These are phyloP conservation scores for Fusarium proliferatum DNA, from an alignment of 2,329 filamentous ascomycete species.

Conservation along the genomic window DNA sequence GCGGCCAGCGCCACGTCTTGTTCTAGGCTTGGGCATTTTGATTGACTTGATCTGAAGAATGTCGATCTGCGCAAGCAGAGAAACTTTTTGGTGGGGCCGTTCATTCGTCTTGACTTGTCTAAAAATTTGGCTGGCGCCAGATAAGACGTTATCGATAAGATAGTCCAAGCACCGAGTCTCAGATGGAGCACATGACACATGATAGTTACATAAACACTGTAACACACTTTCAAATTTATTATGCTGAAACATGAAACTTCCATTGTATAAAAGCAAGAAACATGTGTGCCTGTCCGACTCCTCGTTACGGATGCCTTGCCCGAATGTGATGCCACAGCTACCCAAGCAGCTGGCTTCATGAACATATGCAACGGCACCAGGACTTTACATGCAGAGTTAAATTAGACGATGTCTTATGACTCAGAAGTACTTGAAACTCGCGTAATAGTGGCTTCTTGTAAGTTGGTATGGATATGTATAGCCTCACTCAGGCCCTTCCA, in stretches of 20 bases:
- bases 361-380: neutral
- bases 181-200: neutral
- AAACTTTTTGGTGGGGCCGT: conserved; percentile 33
- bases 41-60: conserved; percentile 17
- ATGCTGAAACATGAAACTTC: neutral
- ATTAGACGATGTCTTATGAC: neutral
- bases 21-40: conserved; percentile 58
- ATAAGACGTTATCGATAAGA: conserved; percentile 32
- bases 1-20: conserved; percentile 54
- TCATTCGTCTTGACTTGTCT: conserved; percentile 36
- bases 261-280: neutral
- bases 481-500: neutral
- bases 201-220: neutral
- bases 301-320: neutral
- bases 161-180: neutral
- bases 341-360: neutral
- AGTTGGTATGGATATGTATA: neutral
- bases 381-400: neutral
- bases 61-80: conserved; percentile 5
- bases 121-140: conserved; percentile 24
- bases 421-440: neutral
- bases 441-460: neutral
- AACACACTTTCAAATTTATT: neutral
- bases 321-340: neutral
- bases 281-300: neutral